These are phyloP conservation scores for Tuber indicum DNA, from an alignment of 495 filamentous ascomycete genomes.

Conservation along the genomic window DNA sequence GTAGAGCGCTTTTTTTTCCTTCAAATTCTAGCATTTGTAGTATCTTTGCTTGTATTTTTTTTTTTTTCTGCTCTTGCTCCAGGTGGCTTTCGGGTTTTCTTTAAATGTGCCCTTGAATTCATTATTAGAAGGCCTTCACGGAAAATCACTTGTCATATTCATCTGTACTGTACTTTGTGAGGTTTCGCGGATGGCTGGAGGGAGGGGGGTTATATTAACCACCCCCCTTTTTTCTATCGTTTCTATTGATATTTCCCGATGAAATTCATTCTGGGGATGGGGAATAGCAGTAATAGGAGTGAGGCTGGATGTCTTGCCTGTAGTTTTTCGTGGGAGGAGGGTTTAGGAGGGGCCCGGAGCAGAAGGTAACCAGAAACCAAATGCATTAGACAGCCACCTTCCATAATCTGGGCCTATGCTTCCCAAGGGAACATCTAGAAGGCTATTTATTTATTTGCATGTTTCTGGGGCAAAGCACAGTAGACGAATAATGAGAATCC, in stretches of 20 bases:
- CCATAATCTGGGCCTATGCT: neutral
- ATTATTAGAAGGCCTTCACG: slow-evolving; percentile 3
- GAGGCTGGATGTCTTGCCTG: neutral
- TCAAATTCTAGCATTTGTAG: neutral
- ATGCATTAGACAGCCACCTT: neutral
- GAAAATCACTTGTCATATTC: neutral
- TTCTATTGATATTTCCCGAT: neutral
- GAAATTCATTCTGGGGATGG: neutral
- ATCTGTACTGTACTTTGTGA: neutral
- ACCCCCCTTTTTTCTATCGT: neutral
- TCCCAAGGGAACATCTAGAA: neutral
- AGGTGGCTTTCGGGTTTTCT: neutral
- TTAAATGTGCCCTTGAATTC: neutral
- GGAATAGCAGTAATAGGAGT: neutral
- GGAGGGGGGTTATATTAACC: neutral
- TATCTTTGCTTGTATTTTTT: neutral
- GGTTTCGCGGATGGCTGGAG: neutral
- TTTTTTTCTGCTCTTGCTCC: neutral
- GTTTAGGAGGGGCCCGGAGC: neutral
- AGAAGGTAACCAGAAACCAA: neutral
- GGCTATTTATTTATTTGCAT: neutral
- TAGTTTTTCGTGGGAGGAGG: neutral
- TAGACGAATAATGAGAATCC: neutral
- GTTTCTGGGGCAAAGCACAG: neutral
- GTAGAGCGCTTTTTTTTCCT: neutral